These are phyloP conservation scores for Effrenium voratum DNA, from an alignment of 73 alveolate species.

Conservation along the genomic window DNA sequence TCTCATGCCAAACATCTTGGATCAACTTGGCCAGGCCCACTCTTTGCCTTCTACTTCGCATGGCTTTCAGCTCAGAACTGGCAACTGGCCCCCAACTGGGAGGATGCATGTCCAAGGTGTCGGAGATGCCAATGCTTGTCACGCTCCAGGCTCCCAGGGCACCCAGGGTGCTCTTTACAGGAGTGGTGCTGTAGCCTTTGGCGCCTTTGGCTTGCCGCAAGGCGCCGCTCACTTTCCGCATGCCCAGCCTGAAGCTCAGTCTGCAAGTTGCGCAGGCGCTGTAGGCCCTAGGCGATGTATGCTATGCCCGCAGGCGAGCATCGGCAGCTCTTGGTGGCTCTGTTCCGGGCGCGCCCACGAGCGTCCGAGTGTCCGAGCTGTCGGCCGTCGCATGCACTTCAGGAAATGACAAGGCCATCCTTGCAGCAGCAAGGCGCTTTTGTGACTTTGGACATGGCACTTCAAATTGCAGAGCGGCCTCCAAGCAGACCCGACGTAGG, in stretches of 20 bases:
- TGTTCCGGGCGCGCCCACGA: not conserved
- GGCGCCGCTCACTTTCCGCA: constrained; percentile 44
- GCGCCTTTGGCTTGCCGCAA: not conserved
- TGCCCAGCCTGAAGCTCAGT: not conserved
- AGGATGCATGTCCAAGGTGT: not conserved
- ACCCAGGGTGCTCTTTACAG: not conserved
- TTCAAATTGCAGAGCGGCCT: not conserved
- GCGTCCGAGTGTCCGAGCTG: not conserved
- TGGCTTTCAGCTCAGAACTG: not conserved
- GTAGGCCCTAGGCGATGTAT: not conserved
- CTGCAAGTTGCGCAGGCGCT: not conserved
- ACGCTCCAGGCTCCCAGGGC: constrained; percentile 24
- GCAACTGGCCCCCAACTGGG: not conserved
- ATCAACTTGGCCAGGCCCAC: not conserved
- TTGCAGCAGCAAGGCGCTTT: constrained; percentile 18
- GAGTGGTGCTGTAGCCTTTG: not conserved
- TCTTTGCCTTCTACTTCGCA: constrained; percentile 14
- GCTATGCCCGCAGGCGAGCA: not conserved
- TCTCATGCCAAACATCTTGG: not conserved
- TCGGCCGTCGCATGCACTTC: not conserved
- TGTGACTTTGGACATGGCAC: not conserved
- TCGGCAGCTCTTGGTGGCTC: not conserved
- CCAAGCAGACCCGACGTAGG: not conserved
- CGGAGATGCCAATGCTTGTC: constrained; percentile 19
- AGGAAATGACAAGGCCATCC: constrained; percentile 29